Conservation (phyloP, 2,329 filamentous ascomycete species). For the Chalaropsis ovoidea region DNA sequence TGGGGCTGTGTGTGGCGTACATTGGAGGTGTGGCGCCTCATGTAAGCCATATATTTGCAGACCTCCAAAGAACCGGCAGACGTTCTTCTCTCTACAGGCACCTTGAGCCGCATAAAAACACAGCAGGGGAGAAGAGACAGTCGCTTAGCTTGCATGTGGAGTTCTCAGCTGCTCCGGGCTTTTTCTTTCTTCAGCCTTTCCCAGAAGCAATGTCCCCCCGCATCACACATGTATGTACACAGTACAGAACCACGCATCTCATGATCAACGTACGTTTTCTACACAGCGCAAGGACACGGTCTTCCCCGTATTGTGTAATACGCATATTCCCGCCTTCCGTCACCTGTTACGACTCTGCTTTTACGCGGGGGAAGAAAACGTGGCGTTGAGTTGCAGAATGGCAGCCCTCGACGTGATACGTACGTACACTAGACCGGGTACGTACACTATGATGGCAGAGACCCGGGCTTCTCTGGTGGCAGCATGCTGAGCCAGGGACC, state of each 20-base stretch:
- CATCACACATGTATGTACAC: background rate
- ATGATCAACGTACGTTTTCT: constrained; percentile 21
- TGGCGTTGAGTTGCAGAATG: background rate
- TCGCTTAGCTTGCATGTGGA: background rate
- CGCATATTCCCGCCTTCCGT: background rate
- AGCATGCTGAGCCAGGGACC: background rate
- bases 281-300: background rate
- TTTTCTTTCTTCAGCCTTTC: background rate
- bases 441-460: background rate
- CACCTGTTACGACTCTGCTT: background rate
- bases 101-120: background rate
- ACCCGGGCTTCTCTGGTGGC: too few relatives aligned
- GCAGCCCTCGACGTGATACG: background rate
- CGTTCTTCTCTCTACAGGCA: background rate
- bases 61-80: background rate
- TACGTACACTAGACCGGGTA: too few relatives aligned
- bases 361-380: constrained; percentile 6
- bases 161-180: background rate
- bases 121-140: background rate
- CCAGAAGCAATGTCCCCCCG: background rate
- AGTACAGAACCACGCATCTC: constrained; percentile 5
- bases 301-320: constrained; percentile 4
- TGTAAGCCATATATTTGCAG: too few relatives aligned
- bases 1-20: background rate
- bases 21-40: background rate